A percentile compares a stretch with the other conserved stretches of the same genome.
phyloP scores from a whole-genome alignment of 176 grass and related monocot genomes.

The Luzula sylvatica region DNA sequence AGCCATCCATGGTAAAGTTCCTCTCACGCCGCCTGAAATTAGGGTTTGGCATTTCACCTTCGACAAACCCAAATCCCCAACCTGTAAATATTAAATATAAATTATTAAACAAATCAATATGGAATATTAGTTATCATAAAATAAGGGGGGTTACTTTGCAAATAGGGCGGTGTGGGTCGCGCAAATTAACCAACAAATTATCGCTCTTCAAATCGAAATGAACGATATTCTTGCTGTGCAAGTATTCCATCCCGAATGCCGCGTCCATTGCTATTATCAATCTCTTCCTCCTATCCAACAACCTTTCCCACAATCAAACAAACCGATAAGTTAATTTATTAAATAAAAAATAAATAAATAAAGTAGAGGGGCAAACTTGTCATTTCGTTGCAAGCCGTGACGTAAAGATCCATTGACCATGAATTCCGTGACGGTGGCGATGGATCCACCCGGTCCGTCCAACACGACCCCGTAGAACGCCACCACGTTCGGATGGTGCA shows the following conservation, averaged over 20 bases:
- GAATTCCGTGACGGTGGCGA: conserved; percentile 92
- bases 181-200: conserved; percentile 97
- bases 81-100: conserved; percentile 23
- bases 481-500: conserved; percentile 96
- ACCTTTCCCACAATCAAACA: conserved; percentile 30
- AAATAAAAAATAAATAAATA: conserved; percentile 11
- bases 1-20: conserved; percentile 96
- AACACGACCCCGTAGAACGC: conserved; percentile 94
- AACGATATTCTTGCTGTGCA: conserved; percentile 94
- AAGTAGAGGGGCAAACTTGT: conserved; percentile 41
- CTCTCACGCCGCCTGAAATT: conserved; percentile 86
- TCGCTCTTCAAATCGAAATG: conserved; percentile 99
- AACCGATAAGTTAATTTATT: no score
- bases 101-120: no score
- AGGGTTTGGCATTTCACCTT: conserved; percentile 94
- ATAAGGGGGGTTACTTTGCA: conserved; percentile 60
- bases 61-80: conserved; percentile 94
- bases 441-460: conserved; percentile 79
- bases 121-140: background rate
- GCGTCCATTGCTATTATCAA: conserved; percentile 96
- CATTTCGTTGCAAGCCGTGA: conserved; percentile 73
- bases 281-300: conserved; percentile 54
- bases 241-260: conserved; percentile 98
- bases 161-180: conserved; percentile 96
- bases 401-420: conserved; percentile 99